Conservation (phyloP, 768 basidiomycete species). For the Russula vinacea region DNA sequence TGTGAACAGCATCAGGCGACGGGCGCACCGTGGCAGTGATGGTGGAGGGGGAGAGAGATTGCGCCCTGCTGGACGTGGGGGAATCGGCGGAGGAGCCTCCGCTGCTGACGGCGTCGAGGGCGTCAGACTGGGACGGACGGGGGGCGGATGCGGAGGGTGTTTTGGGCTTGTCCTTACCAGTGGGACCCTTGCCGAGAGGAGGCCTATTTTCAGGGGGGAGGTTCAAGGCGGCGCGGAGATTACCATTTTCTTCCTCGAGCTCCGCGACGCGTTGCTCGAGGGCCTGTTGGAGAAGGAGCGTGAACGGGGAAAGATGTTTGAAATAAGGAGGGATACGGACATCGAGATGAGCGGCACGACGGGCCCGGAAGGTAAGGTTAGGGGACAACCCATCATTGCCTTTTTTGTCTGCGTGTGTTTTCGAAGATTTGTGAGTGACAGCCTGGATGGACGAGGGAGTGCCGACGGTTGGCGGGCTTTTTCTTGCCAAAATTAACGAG, state of each 20-base stretch:
- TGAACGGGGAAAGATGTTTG: constrained; percentile 31
- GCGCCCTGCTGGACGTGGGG: constrained; percentile 47
- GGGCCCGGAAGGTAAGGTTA: too few species aligned
- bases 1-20: constrained; percentile 32
- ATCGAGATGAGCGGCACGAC: constrained; percentile 84
- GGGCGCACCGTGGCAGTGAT: constrained; percentile 48
- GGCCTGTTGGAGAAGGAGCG: constrained; percentile 48
- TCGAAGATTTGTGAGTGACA: too few species aligned
- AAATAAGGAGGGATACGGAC: constrained; percentile 41
- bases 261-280: constrained; percentile 77
- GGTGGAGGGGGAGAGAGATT: constrained; percentile 61
- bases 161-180: constrained; percentile 79
- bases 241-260: constrained; percentile 80
- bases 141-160: constrained; percentile 13
- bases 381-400: too few species aligned
- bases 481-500: too few species aligned
- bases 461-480: too few species aligned
- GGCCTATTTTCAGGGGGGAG: constrained; percentile 75
- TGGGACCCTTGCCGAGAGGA: constrained; percentile 78
- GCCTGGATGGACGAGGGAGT: too few species aligned
- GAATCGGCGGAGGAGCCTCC: constrained; percentile 36
- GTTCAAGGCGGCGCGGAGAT: constrained; percentile 66
- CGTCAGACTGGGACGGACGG: constrained; percentile 9
- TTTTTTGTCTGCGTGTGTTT: too few species aligned
- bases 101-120: constrained; percentile 29